These are phyloP conservation scores for Geum urbanum DNA, from an alignment of 306 rosid genomes.

Conservation along the genomic window DNA sequence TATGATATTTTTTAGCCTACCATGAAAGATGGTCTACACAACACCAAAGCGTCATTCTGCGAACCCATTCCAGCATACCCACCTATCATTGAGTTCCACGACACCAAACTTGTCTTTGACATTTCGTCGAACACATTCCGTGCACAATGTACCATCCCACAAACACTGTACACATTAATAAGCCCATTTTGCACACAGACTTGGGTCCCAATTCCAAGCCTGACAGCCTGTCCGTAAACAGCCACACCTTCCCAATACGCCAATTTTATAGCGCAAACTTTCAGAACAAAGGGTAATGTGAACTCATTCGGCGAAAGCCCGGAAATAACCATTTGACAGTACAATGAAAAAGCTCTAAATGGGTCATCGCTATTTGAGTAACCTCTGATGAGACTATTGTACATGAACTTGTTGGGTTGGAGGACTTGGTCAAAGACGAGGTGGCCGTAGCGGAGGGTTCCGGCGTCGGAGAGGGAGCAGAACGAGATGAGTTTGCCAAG, in stretches of 20 bases:
- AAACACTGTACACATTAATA: constrained; percentile 39
- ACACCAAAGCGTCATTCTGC: constrained; percentile 30
- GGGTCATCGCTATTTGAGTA: constrained; percentile 46
- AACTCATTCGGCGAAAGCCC: constrained; percentile 60
- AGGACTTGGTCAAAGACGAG: constrained; percentile 40
- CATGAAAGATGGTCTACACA: too few relatives aligned
- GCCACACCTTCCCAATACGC: constrained; percentile 45
- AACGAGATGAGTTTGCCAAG: constrained; percentile 49
- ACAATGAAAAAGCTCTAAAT: constrained; percentile 33
- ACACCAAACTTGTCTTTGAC: constrained; percentile 47
- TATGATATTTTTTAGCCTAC: too few relatives aligned
- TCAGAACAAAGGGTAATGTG: constrained; percentile 62
- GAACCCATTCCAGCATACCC: constrained; percentile 51
- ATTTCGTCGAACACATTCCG: constrained; percentile 56
- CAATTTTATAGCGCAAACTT: constrained; percentile 40
- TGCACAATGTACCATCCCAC: constrained; percentile 40
- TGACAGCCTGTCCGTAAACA: constrained; percentile 53
- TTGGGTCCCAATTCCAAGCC: constrained; percentile 50
- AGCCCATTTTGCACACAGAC: constrained; percentile 52
- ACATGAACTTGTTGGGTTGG: constrained; percentile 66
- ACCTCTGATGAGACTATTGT: constrained; percentile 63
- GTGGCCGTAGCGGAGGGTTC: constrained; percentile 46
- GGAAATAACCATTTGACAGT: constrained; percentile 43
- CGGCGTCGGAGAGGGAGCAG: constrained; percentile 28
- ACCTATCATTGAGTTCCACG: constrained; percentile 70